Base-by-base conservation (phyloP, 2,329 filamentous ascomycete species). In the Cryphonectria naterciae region DNA sequence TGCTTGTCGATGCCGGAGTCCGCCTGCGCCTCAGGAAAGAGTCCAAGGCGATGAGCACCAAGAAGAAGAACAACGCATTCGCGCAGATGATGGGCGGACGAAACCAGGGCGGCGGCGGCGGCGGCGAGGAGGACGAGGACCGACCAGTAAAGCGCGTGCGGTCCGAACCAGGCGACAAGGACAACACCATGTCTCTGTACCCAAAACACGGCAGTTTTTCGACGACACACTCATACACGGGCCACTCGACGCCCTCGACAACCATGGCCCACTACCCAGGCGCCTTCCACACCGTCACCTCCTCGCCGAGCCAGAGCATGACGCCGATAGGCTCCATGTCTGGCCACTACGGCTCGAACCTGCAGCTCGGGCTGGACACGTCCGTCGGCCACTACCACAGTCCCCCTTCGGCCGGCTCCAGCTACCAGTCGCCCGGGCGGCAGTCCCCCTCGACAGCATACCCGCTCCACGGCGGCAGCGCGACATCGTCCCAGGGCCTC, bases 1-100 rank as follows among this genome's bases (percentile, higher is more conserved):
- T 92, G 0, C 95, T 97, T 79, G 92, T 92, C 74, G 94, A 97
- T 76, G 94, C 97, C 78, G 94, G 94, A 11, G 93, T 97, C 19
- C 91, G 93, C 67, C 83, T 97, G 43, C 87, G 94, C 67, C 86
- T 97, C 63, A 89, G 94, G 68, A 97, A 97, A 79, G 94, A 97
- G 79, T 92, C 93, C 61, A 86, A 93, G 70, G 86, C 86, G 28
- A 82, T 83, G 75, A 83, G 81, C 6, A 85, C 83, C 25, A 81
- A 83, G 70, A 88, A 86, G 77, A 81, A 83, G 39, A 84, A 79
- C 69, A 79, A 74, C 49, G 74, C 75, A 46, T 75, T 76, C 2
- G 78, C 76, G 19, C 75, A 79, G 25, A 72, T 68, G 66, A 70
- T 66, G 60, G 68, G 68, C 22, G 64, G 70, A 15, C 67, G 70